Conservation (phyloP, 2,329 filamentous ascomycete genomes). For the Pyrenophora teres region DNA sequence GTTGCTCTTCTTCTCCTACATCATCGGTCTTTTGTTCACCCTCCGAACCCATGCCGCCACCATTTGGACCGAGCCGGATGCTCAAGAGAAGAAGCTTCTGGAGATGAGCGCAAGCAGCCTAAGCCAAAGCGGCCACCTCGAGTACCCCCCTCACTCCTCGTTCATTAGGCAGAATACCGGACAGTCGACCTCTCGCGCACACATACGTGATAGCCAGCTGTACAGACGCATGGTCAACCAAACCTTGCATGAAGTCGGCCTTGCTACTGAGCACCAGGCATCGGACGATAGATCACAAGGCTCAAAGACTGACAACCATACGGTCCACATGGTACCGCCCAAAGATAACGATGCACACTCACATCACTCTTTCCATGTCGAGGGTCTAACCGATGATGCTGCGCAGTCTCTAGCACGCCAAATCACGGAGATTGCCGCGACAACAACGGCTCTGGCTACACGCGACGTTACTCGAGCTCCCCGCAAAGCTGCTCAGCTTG, state of each 20-base stretch:
- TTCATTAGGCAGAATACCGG: constrained; percentile 39
- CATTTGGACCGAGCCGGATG: constrained; percentile 82
- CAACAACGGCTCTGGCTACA: constrained; percentile 84
- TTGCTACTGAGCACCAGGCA: constrained; percentile 61
- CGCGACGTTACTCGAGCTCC: constrained; percentile 68
- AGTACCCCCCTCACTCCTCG: constrained; percentile 33
- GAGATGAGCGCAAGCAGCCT: constrained; percentile 47
- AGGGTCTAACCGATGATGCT: constrained; percentile 79
- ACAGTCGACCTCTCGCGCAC: constrained; percentile 47
- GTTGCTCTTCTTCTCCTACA: constrained; percentile 87
- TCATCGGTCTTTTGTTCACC: constrained; percentile 94
- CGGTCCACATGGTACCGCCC: constrained; percentile 45
- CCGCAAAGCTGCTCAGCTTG: constrained; percentile 56
- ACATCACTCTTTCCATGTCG: constrained; percentile 56
- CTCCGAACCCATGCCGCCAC: constrained; percentile 93
- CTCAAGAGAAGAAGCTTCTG: constrained; percentile 52
- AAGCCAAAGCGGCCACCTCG: constrained; percentile 36
- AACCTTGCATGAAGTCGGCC: constrained; percentile 80
- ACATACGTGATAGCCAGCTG: constrained; percentile 84
- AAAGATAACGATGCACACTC: constrained; percentile 43
- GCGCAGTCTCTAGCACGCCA: constrained; percentile 81
- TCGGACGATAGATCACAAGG: constrained; percentile 41
- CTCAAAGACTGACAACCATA: constrained; percentile 34
- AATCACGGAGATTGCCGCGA: constrained; percentile 91
- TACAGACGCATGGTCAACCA: constrained; percentile 94